Evolutionary conservation across 2,329 filamentous ascomycete species (phyloP), one percentile per base, ranked within the genome.

Genomic region (Apiospora arundinis): DNA sequence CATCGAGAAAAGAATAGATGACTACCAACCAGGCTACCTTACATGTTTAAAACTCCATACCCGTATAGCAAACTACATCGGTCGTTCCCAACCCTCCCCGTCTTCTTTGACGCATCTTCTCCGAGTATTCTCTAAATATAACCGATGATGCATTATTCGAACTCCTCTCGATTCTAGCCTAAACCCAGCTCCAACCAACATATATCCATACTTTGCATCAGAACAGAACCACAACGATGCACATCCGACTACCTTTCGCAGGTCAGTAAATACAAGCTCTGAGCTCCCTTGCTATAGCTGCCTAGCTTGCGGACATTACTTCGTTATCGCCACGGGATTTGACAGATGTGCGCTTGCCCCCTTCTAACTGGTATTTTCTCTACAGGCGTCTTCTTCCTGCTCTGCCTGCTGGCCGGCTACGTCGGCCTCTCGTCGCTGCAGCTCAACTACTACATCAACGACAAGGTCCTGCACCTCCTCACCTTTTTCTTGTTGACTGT

Each of bases 401-500:
- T 98, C 76, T 85, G 95, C 75, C 86, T 97, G 73, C 83, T 93
- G 70, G 90, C 93, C 73, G 95, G 90, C 74, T 97, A 95, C 80
- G 88, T 92, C 74, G 95, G 95, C 75, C 92, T 98, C 71, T 91
- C 93, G 44, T 84, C 87, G 49, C 80, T 91, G 70, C 87, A 91
- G 74, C 78, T 90, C 75, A 83, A 83, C 73, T 76, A 82, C 73
- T 81, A 87, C 78, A 88, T 95, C 80, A 95, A 97, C 85, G 95
- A 98, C 88, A 98, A 99, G 83, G 85, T 93, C 78, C 88, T 98
- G 40, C 96, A 98, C 83, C 88, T 93, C 77, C 73, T 95, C 72
- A 95, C 93, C 77, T 98, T 99, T 86, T 97, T 98, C 87, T 80
- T 94, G 75, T 88, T 99, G 69, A 97, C 95, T 21, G 83, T 93